A percentile compares a stretch with the other conserved stretches of the same genome.
These are phyloP conservation scores for Yarrowia galli DNA, from an alignment of 1,139 yeast genomes.

Conservation along the genomic window DNA sequence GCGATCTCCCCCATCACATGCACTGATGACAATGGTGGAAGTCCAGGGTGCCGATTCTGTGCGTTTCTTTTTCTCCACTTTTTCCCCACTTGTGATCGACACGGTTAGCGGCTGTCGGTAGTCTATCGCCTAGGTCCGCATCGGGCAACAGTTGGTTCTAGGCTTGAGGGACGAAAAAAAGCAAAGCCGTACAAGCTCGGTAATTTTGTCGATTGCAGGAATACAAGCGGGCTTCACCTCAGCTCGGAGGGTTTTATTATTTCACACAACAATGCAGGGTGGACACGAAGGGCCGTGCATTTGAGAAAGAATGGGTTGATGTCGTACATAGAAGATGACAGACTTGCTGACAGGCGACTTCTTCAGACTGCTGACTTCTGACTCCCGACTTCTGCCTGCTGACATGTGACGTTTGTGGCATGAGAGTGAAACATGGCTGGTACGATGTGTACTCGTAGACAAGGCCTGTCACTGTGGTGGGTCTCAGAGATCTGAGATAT, in stretches of 20 bases:
- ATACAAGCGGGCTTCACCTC: too few relatives aligned
- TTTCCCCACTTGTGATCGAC: conserved; percentile 31
- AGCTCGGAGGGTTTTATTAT: too few relatives aligned
- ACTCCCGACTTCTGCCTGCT: too few relatives aligned
- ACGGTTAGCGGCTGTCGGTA: conserved; percentile 23
- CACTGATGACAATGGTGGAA: not conserved
- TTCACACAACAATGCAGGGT: not conserved
- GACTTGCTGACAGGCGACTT: too few relatives aligned
- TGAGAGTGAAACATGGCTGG: not conserved
- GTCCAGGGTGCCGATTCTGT: not conserved
- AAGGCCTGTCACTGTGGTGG: too few relatives aligned
- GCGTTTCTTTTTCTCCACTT: conserved; percentile 22
- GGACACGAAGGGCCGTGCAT: not conserved
- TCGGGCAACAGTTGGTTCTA: conserved; percentile 19
- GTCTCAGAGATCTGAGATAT: too few relatives aligned
- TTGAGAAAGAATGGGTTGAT: too few relatives aligned
- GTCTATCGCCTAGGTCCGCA: conserved; percentile 20
- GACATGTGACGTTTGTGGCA: too few relatives aligned
- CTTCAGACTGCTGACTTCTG: too few relatives aligned
- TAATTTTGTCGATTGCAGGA: too few relatives aligned
- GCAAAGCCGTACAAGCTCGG: not conserved
- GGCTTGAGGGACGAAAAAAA: conserved; percentile 1
- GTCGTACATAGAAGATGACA: too few relatives aligned
- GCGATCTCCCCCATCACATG: not conserved
- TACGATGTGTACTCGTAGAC: too few relatives aligned